Percentiles rank a stretch among this genome's conserved stretches.
Conservation (phyloP, 371 early-diverging fungal genomes). For the Mucor saturninus region DNA sequence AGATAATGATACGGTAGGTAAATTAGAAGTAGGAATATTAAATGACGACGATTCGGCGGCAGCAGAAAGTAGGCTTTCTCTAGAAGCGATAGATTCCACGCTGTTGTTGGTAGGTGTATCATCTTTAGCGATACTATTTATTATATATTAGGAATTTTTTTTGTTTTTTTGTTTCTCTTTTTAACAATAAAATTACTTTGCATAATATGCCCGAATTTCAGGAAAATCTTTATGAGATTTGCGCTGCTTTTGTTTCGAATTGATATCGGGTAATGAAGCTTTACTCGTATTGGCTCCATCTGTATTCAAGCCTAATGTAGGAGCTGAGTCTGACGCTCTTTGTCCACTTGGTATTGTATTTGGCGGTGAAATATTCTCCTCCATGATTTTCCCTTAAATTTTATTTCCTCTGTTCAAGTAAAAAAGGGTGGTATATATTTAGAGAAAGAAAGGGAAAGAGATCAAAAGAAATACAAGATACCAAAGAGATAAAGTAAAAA, state of each 20-base stretch:
- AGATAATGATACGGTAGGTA: background rate
- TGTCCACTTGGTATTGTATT: background rate
- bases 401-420: background rate
- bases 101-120: background rate
- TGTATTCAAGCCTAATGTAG: conserved; percentile 1
- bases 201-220: conserved; percentile 51
- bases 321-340: conserved; percentile 6
- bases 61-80: background rate
- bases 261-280: background rate
- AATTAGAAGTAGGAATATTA: background rate
- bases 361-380: conserved; percentile 6
- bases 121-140: conserved; percentile 2
- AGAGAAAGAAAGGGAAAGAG: conserved; percentile 1
- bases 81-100: conserved; percentile 3
- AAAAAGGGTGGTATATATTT: background rate
- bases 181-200: conserved; percentile 33
- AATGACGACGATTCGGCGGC: background rate
- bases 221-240: conserved; percentile 31
- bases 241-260: conserved; percentile 5
- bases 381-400: background rate
- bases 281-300: conserved; percentile 4
- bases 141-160: background rate
- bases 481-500: conserved; percentile 3
- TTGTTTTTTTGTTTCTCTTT: background rate
- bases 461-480: background rate